These are phyloP conservation scores for Acacia acuminata DNA, from an alignment of 306 rosid genomes.

Conservation along the genomic window DNA sequence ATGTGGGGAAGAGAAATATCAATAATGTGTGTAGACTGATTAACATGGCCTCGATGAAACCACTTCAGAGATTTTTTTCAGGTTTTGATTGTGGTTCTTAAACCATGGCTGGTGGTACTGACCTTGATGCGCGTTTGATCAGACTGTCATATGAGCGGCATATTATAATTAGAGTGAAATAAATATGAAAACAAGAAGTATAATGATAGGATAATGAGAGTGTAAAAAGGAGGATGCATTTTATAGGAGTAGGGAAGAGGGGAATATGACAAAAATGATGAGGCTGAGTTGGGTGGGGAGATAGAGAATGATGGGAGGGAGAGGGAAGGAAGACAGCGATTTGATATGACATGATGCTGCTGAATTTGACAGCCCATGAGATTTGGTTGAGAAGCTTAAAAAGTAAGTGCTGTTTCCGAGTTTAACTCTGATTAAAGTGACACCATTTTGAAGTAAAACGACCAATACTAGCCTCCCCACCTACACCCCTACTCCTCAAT, in stretches of 20 bases:
- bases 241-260: background rate
- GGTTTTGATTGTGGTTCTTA: background rate
- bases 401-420: constrained; percentile 41
- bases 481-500: background rate
- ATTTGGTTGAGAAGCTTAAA: background rate
- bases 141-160: background rate
- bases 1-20: constrained; percentile 12
- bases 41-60: background rate
- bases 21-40: background rate
- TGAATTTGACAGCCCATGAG: constrained; percentile 17
- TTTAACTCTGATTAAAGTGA: constrained; percentile 14
- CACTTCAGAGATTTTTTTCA: background rate
- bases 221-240: background rate
- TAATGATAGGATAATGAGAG: background rate
- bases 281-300: constrained; percentile 38
- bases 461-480: constrained; percentile 29
- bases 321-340: constrained; percentile 2
- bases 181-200: background rate
- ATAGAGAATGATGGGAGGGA: constrained; percentile 42
- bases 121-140: background rate
- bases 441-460: constrained; percentile 34
- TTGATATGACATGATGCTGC: background rate
- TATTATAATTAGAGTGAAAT: background rate
- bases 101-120: background rate
- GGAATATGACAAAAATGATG: constrained; percentile 38